Evolutionary conservation across 495 filamentous ascomycete species (phyloP), one percentile per base, ranked within the genome.

Genomic region (Geoglossum glabrum): DNA sequence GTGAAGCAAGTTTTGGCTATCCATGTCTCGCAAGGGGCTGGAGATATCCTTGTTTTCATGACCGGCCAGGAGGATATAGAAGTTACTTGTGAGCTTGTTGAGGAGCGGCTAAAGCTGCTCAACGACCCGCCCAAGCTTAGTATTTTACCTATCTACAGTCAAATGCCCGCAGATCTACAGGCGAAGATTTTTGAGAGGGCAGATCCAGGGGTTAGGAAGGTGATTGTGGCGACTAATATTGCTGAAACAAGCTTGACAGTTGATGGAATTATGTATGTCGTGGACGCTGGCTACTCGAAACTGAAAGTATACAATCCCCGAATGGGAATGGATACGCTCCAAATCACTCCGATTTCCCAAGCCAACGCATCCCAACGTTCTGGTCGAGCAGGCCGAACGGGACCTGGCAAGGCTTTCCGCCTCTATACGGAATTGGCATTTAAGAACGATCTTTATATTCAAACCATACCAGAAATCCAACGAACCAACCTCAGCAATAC

Each of bases 51-150:
- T 21, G 89, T 96, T 19, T 99, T 99, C 69, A 99, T 99, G 93
- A 99, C 93, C 1, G 93, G 93, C 31, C 90, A 96, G 70, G 93
- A 99, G 71, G 93, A 99, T 64, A 99, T 99, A 58, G 92, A 97
- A 70, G 81, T 85, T 36, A 97, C 93, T 0, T 99, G 93, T 64
- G 93, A 97, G 62, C 74, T 96, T 1, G 76, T 95, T 25, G 86
- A 84, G 46, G 92, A 99, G 64, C 74, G 93, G 31, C 69, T 99
- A n/a, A 85, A 87, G 60, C 71, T 90, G 58, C 76, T 99, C 10
- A 97, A 96, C 60, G 90, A 97, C 65, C 93, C 93, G 0, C 87
- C 90, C 9, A 89, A 94, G 63, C 80, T 99, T 31, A 90, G 84
- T 65, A 95, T 99, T 47, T 77, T 99, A 23, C 93, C 93, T 0